Conservation (phyloP, 148 eudicot species). For the Amaranthus cruentus region DNA sequence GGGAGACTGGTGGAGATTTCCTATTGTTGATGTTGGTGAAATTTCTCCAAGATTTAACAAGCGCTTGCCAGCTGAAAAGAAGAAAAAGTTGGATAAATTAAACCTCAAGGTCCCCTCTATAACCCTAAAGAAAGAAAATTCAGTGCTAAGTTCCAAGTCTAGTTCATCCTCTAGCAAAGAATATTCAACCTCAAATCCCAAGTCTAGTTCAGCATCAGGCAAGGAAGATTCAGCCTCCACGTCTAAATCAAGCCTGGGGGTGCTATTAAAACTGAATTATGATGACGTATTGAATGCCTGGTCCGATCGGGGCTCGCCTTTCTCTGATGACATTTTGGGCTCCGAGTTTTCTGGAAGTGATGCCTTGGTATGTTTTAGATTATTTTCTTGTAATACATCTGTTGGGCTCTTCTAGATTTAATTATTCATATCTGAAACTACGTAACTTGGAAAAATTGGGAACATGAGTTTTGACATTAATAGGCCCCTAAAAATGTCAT, state of each 20-base stretch:
- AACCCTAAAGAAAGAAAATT: slow-evolving; percentile 22
- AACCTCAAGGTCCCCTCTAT: slow-evolving; percentile 16
- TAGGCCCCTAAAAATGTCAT: too few relatives aligned
- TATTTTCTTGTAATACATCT: slow-evolving; percentile 1
- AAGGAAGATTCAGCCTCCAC: slow-evolving; percentile 24
- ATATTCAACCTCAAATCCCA: slow-evolving; percentile 13
- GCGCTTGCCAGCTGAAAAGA: slow-evolving; percentile 32
- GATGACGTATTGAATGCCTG: slow-evolving; percentile 64
- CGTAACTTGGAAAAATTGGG: not conserved
- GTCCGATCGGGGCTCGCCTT: slow-evolving; percentile 75
- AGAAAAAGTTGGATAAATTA: slow-evolving; percentile 45
- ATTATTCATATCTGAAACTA: too few relatives aligned
- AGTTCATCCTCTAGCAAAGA: slow-evolving; percentile 23
- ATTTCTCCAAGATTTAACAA: slow-evolving; percentile 50
- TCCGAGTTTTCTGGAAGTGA: slow-evolving; percentile 51
- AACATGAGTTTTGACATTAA: not conserved
- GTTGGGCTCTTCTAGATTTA: not conserved
- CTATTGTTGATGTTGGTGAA: slow-evolving; percentile 54
- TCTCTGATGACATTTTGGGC: slow-evolving; percentile 49
- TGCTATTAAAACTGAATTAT: slow-evolving; percentile 59
- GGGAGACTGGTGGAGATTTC: slow-evolving; percentile 69
- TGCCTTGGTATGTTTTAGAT: slow-evolving; percentile 47
- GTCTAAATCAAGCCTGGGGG: slow-evolving; percentile 34
- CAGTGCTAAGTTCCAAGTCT: slow-evolving; percentile 20
- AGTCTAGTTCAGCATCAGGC: slow-evolving; percentile 24